These are phyloP conservation scores for Phytophthora pluvialis DNA, from an alignment of 352 stramenopile genomes.

Conservation along the genomic window DNA sequence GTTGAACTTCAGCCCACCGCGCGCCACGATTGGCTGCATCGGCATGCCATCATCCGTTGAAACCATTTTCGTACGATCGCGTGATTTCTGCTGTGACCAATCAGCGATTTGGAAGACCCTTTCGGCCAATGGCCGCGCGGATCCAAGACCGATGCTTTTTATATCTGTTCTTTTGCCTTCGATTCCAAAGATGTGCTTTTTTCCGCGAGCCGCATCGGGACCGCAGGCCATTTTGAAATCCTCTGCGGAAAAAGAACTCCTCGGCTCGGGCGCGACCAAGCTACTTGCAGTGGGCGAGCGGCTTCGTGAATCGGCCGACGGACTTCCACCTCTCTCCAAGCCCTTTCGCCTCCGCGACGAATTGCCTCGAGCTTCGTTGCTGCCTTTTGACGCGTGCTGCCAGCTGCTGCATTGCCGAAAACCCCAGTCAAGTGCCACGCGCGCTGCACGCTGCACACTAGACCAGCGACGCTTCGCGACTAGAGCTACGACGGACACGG, in stretches of 20 bases:
- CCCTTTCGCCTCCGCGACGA: conserved; percentile 6
- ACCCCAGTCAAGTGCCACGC: conserved; percentile 17
- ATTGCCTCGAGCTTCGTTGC: conserved; percentile 2
- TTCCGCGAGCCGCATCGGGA: conserved; percentile 4
- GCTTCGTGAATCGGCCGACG: conserved; percentile 21
- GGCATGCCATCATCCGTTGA: conserved; percentile 23
- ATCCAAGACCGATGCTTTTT: conserved; percentile 25
- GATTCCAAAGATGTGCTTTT: conserved; percentile 42
- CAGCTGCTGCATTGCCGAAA: conserved; percentile 11
- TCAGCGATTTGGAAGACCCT: conserved; percentile 3
- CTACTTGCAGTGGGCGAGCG: conserved; percentile 43
- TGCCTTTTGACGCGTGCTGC: conserved; percentile 13
- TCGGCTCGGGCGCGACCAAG: conserved; percentile 22
- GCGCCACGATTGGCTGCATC: conserved; percentile 18
- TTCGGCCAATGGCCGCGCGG: conserved; percentile 18
- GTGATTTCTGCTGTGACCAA: conserved; percentile 18
- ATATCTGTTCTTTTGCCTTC: conserved; percentile 41
- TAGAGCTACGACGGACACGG: conserved; percentile 17
- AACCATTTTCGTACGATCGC: conserved; percentile 31
- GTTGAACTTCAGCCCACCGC: conserved; percentile 19
- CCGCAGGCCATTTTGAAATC: conserved; percentile 44
- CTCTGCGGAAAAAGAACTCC: conserved; percentile 31
- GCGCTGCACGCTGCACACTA: no score
- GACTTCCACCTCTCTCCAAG: conserved; percentile 16
- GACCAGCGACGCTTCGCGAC: conserved; percentile 26